phyloP scores from a whole-genome alignment of 495 filamentous ascomycete species.

The Neurospora tetrasperma region DNA sequence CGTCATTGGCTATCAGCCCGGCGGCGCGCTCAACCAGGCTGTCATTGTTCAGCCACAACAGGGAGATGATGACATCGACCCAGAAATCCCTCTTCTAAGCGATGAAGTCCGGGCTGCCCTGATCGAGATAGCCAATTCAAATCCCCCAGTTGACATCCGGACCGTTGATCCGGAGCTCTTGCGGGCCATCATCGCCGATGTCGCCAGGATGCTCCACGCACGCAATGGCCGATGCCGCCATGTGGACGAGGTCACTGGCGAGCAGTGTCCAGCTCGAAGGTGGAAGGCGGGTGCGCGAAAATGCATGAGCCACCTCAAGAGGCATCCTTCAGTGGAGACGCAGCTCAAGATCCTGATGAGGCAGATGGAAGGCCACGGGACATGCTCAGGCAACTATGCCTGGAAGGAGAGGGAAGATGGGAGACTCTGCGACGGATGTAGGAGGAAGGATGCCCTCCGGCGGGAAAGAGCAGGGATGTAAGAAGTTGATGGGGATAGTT shows the following conservation, averaged over 20 bases:
- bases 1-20: not conserved
- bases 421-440: not conserved
- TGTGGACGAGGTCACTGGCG: not conserved
- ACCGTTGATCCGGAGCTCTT: not conserved
- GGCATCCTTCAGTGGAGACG: not conserved
- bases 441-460: not conserved
- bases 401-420: not conserved
- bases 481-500: no score
- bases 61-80: not conserved
- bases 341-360: not conserved
- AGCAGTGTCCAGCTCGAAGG: not conserved
- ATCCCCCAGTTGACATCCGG: not conserved
- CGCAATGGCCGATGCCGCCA: not conserved
- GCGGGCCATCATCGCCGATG: not conserved
- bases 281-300: not conserved
- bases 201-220: not conserved
- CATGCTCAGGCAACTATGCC: not conserved
- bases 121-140: not conserved
- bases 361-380: not conserved
- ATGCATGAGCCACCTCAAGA: not conserved
- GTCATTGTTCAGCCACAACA: not conserved
- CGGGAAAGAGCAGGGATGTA: not conserved
- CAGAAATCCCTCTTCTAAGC: not conserved
- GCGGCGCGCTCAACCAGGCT: not conserved
- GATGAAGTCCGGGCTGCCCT: not conserved